Base-by-base conservation (phyloP, 441 rosid species). In the Gossypium laxum region DNA sequence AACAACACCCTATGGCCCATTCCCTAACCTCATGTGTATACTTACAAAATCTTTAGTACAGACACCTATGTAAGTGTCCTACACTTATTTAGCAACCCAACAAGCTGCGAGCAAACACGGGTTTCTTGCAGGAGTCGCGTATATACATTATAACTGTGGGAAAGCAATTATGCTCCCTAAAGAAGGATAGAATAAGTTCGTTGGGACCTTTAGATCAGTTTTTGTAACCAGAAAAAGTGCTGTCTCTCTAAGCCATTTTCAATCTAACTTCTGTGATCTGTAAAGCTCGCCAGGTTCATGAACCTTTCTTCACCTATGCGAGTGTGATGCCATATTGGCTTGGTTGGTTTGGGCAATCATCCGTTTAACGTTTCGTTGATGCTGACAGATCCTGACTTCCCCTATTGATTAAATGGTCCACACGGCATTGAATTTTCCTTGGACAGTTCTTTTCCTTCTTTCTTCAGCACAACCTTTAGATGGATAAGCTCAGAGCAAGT, bases 221-320 rank as follows among this genome's bases (percentile, higher is more conserved):
- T 8, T 3, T n/a, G 17, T 14, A 50, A 28, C 12, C 18, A n/a
- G 70, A 50, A 50, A 24, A 56, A 12, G 56, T 11, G 43, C 26
- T 5, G 14, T 54, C 50, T 41, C 0, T 52, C 58, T 18, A 52
- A 57, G 71, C 70, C 62, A 72, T 60, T 54, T 65, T 72, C 72
- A 62, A 59, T 58, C 71, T 75, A 57, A 38, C 72, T 76, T 19
- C n/a, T 28, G 4, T 74, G 18, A 69, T 75, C 77, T 72, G 81
- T 12, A 67, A 61, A 51, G 43, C 28, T 64, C n/a, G 7, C 4
- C 2, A 67, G 38, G 60, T 63, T 76, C 71, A 71, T 78, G 73
- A 65, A 69, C 62, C n/a, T 38, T 38, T 34, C 32, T 38, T 34
- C 32, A 18, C 1, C 43, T 10, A 18, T 26, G 8, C 14, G 5